Percentiles rank a stretch among this genome's conserved stretches.
phyloP scores from a whole-genome alignment of 805 yeast genomes.

The Pichia cabralensis region DNA sequence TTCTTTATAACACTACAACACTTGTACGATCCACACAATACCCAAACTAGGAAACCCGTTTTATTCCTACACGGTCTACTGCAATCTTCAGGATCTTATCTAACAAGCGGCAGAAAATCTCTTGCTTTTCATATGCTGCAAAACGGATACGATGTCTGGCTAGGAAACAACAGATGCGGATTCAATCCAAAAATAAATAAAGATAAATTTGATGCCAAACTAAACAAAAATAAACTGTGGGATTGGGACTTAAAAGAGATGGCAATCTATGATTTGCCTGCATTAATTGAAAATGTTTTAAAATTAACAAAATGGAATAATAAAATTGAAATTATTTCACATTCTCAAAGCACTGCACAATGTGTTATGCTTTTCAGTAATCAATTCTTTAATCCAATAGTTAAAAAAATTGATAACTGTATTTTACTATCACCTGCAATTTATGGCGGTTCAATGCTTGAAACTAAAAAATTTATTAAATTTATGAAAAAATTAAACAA shows the following conservation, averaged over 20 bases:
- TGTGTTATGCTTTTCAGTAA: constrained; percentile 57
- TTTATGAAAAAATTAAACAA: constrained; percentile 48
- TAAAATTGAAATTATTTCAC: constrained; percentile 64
- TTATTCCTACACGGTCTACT: constrained; percentile 77
- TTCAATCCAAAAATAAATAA: constrained; percentile 58
- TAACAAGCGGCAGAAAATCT: constrained; percentile 75
- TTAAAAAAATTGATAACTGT: constrained; percentile 43
- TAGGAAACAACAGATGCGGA: constrained; percentile 87
- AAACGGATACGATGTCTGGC: constrained; percentile 75
- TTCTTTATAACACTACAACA: constrained; percentile 52
- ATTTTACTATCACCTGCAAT: constrained; percentile 86
- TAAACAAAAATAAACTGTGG: constrained; percentile 70
- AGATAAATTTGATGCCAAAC: constrained; percentile 28
- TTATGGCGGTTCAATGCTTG: constrained; percentile 70
- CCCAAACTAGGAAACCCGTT: constrained; percentile 38
- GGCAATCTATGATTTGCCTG: constrained; percentile 69
- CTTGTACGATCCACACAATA: constrained; percentile 40
- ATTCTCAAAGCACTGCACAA: constrained; percentile 92
- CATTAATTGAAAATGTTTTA: constrained; percentile 44
- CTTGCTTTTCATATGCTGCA: constrained; percentile 46
- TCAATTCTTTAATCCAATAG: constrained; percentile 29
- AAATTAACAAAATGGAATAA: constrained; percentile 26
- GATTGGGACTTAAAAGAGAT: constrained; percentile 86
- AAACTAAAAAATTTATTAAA: constrained; percentile 49
- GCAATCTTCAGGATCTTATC: constrained; percentile 78